Percentiles rank a stretch among this genome's conserved stretches.
phyloP scores from a whole-genome alignment of 2,329 filamentous ascomycete genomes.

The Chaetoscypha palmicola region DNA sequence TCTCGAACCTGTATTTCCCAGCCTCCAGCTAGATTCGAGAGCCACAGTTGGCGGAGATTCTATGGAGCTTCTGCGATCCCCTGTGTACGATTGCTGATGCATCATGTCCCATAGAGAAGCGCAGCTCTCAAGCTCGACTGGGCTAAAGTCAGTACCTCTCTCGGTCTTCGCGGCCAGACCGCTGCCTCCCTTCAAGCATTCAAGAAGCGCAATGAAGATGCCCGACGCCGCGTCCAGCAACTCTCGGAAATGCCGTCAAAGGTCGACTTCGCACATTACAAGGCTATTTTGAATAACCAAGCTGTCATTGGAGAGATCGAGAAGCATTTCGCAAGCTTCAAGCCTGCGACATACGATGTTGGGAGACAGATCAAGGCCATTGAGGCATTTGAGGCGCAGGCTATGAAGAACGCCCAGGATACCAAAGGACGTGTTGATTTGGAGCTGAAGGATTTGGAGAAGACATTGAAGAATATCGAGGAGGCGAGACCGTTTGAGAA shows the following conservation, averaged over 20 bases:
- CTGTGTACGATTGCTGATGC: constrained; percentile 22
- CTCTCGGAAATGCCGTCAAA: constrained; percentile 78
- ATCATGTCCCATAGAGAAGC: constrained; percentile 62
- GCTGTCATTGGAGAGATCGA: constrained; percentile 94
- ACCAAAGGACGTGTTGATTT: constrained; percentile 95
- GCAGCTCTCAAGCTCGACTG: constrained; percentile 99
- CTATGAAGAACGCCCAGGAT: constrained; percentile 91
- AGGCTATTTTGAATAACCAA: constrained; percentile 88
- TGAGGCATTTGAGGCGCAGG: constrained; percentile 95
- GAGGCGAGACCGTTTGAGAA: constrained; percentile 92
- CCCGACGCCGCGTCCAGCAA: constrained; percentile 81
- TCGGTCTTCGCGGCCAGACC: constrained; percentile 94
- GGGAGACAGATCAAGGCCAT: constrained; percentile 94
- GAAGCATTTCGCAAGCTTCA: constrained; percentile 86
- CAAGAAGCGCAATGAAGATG: constrained; percentile 99
- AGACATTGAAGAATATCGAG: constrained; percentile 96
- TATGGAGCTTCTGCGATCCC: constrained; percentile 16
- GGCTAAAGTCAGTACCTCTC: constrained; percentile 87
- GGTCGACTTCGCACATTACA: constrained; percentile 93
- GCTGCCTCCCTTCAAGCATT: constrained; percentile 86
- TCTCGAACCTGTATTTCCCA: constrained; percentile 1
- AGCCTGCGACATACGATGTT: constrained; percentile 90
- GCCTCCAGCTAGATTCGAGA: constrained; percentile 1
- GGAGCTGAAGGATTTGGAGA: constrained; percentile 87
- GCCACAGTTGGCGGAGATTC: constrained; percentile 8